Percentiles rank a stretch among this genome's conserved stretches.
Conservation (phyloP, 1,284 basidiomycete species). For the Rhodotorula glutinis region DNA sequence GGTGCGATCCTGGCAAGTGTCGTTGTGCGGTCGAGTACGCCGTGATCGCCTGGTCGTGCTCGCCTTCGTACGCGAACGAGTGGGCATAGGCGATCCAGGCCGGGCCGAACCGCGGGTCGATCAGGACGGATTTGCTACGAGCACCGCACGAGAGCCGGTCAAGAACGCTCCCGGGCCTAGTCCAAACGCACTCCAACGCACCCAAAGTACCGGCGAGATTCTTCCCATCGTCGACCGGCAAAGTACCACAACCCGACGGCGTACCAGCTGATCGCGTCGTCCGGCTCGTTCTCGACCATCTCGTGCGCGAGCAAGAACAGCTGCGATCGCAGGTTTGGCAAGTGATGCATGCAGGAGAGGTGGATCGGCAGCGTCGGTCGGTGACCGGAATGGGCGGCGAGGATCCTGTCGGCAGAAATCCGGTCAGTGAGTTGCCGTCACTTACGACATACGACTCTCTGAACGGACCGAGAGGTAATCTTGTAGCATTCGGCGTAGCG, state of each 20-base stretch:
- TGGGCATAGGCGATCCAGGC: constrained; percentile 98
- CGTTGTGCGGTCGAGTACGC: constrained; percentile 95
- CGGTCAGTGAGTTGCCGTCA: no score
- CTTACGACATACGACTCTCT: no score
- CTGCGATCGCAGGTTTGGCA: constrained; percentile 82
- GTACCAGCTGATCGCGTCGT: constrained; percentile 92
- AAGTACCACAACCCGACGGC: constrained; percentile 98
- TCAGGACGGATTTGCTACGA: constrained; percentile 83
- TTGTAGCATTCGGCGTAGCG: constrained; percentile 91
- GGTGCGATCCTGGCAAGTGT: constrained; percentile 92
- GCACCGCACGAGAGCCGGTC: no score
- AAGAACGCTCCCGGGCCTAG: no score
- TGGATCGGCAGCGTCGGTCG: constrained; percentile 84
- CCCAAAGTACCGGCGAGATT: constrained; percentile 90
- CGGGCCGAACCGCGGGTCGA: constrained; percentile 92
- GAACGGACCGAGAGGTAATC: constrained; percentile 70
- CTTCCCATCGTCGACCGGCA: constrained; percentile 74
- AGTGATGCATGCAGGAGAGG: constrained; percentile 94
- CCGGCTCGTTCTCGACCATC: constrained; percentile 87
- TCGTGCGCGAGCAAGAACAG: constrained; percentile 95
- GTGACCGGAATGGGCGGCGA: constrained; percentile 75
- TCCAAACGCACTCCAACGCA: constrained; percentile 48
- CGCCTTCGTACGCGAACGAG: constrained; percentile 93
- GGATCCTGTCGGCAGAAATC: no score
- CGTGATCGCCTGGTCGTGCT: constrained; percentile 96